Evolutionary conservation across 768 basidiomycete species (phyloP), one percentile per base, ranked within the genome.

Genomic region (Xanthoconium purpureum): DNA sequence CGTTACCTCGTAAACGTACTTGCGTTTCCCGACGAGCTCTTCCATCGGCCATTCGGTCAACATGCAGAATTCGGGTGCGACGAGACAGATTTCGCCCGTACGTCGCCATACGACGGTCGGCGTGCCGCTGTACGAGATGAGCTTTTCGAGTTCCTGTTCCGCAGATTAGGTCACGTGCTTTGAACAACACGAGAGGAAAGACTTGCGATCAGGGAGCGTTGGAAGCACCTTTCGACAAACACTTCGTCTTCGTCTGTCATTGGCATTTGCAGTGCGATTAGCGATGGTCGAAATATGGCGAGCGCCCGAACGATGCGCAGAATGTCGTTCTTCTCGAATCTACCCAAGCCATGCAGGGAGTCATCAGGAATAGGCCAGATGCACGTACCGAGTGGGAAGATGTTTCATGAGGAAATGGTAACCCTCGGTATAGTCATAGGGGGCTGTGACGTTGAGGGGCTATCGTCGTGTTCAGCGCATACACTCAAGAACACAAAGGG

Each of bases 191-290:
- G 18, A 30, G 24, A 24, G 24, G 4, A 30, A 61, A 20, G 33
- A 45, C 75, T 82, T 65, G 95, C 93, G 65, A 98, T 79, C 57
- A 98, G 75, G 35, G 94, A 92, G 50, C 96, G 80, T 73, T 98
- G 96, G 70, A 98, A 96, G 62, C 91, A 96, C 67, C 88, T 87
- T 74, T 98, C 96, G 49, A 96, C 88, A 71, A 98, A 98, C 3
- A 96, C 82, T 71, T 98, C 96, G 74, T 98, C 96, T 64, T 97
- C 94, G 55, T 94, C 84, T 17, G 93, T 90, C 71, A 98, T 78
- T 30, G 96, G 94, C 95, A 98, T 97, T 82, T 98, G 95, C 50
- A 98, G 76, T 29, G 96, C 96, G 65, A 98, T 98, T 54, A 98
- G 80, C 55, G 92, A 95, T n/a, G 96, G 96, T 54, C 96, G 83